Evolutionary conservation across 2,329 filamentous ascomycete species (phyloP), one percentile per base, ranked within the genome.

Genomic region (Nemania sp.): DNA sequence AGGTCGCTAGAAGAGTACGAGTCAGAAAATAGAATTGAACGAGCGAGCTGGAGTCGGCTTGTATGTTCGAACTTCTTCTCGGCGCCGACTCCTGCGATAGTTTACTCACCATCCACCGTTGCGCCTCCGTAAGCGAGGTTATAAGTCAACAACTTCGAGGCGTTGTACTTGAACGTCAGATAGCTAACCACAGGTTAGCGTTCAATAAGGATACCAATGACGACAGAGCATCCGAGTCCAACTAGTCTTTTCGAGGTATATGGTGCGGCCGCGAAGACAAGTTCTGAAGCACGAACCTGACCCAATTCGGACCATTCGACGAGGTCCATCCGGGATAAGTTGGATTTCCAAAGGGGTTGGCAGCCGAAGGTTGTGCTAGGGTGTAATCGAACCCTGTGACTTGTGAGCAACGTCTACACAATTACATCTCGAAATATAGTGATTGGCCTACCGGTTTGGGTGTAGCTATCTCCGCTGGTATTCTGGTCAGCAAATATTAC

Each of bases 311-410:
- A 11, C 82, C 82, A 20, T 80, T 80, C 5, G 78, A 74, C 0
- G 80, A 77, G 20, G 82, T 83, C 64, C 73, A 80, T 20, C 81
- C 79, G 0, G 80, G 82, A 63, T 83, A 84, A 0, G 76, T 63
- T 0, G 87, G 87, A 67, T 90, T 90, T 0, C 87, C 87, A 46
- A 89, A 76, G 0, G 86, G 85, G 64, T 87, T 87, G 0, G 76
- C 71, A 2, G 76, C 64, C 7, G 77, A 81, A 1, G 87, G 85
- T 39, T 85, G 79, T 0, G 77, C 72, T 20, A 78, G 76, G 11
- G 74, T 79, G 43, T 81, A 74, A 60, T 86, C 74, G 73, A 89
- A 90, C 9, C 82, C 81, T 60, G 73, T 10, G 13, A 5, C n/a
- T 21, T 6, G 18, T 64, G 18, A 62, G 40, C 29, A 43, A 47